A percentile compares a stretch with the other conserved stretches of the same genome.
These are phyloP conservation scores for Cyclostephanos tholiformis DNA, from an alignment of 108 stramenopile genomes.

Conservation along the genomic window DNA sequence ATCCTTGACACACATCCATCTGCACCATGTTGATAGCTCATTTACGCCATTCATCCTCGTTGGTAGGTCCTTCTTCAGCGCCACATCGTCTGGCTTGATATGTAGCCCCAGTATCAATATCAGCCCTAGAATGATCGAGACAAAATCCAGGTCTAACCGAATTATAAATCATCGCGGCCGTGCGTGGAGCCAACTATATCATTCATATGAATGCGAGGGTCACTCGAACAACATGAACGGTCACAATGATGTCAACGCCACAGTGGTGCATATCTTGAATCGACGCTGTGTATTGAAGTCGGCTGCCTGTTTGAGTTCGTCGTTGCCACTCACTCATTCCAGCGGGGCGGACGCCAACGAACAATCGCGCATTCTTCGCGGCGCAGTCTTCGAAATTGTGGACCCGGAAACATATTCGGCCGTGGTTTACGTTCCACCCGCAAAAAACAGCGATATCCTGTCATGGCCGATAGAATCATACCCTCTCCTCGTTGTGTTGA, in stretches of 20 bases:
- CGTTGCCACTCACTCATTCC: constrained; percentile 1
- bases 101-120: background rate
- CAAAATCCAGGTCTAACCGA: background rate
- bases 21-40: background rate
- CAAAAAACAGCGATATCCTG: background rate
- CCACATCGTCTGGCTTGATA: background rate
- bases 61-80: background rate
- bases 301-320: constrained; percentile 1
- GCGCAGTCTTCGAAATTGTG: constrained; percentile 46
- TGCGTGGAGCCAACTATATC: background rate
- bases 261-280: background rate
- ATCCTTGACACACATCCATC: background rate
- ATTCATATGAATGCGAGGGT: background rate
- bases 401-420: constrained; percentile 75
- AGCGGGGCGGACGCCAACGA: background rate
- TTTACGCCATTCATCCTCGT: background rate
- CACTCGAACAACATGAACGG: background rate
- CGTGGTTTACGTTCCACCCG: constrained; percentile 59
- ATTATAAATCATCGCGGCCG: too few relatives aligned
- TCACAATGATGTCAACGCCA: background rate
- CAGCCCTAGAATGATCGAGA: background rate
- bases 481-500: constrained; percentile 75
- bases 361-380: constrained; percentile 14
- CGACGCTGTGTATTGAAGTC: constrained; percentile 7
- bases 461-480: constrained; percentile 4